Evolutionary conservation across 768 basidiomycete species (phyloP).

Genomic region (Chalciporus piperatus): DNA sequence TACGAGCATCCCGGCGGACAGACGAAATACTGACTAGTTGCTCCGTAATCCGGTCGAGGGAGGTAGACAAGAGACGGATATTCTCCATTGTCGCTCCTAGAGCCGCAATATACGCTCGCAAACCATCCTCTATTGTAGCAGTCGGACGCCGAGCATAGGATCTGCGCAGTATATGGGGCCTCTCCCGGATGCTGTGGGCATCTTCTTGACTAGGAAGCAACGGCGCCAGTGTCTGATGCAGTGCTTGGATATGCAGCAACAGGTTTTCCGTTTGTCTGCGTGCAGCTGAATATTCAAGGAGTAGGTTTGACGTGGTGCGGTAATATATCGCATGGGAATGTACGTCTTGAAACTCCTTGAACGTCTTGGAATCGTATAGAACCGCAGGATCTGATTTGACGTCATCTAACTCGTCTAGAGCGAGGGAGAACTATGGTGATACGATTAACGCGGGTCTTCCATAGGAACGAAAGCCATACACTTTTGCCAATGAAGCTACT

Average conservation of each 20-base stretch:
- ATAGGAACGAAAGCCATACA: slow-evolving; percentile 10
- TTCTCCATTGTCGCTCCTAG: slow-evolving; percentile 22
- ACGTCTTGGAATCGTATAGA: background rate
- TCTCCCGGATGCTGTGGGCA: background rate
- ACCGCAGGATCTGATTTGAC: slow-evolving; percentile 8
- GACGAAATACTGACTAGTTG: slow-evolving; percentile 17
- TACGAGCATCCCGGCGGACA: background rate
- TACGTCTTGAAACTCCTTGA: slow-evolving; percentile 3
- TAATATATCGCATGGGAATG: slow-evolving; percentile 26
- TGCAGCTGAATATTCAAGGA: slow-evolving; percentile 32
- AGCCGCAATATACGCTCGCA: slow-evolving; percentile 14
- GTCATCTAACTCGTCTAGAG: slow-evolving; percentile 28
- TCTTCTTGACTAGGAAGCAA: background rate
- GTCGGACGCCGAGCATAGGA: background rate
- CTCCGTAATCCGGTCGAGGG: slow-evolving; percentile 30
- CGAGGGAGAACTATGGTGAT: slow-evolving; percentile 22
- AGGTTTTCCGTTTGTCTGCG: slow-evolving; percentile 19
- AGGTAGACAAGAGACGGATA: slow-evolving; percentile 17
- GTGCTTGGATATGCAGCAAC: slow-evolving; percentile 11
- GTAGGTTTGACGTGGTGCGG: slow-evolving; percentile 30
- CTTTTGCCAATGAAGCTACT: slow-evolving; percentile 30
- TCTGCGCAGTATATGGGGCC: slow-evolving; percentile 5
- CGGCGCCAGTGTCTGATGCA: slow-evolving; percentile 14
- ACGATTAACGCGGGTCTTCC: background rate
- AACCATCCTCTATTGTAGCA: slow-evolving; percentile 5